Evolutionary conservation across 164 flowering plant species (phyloP), one percentile per base, ranked within the genome.

Genomic region (Aristolochia californica): DNA sequence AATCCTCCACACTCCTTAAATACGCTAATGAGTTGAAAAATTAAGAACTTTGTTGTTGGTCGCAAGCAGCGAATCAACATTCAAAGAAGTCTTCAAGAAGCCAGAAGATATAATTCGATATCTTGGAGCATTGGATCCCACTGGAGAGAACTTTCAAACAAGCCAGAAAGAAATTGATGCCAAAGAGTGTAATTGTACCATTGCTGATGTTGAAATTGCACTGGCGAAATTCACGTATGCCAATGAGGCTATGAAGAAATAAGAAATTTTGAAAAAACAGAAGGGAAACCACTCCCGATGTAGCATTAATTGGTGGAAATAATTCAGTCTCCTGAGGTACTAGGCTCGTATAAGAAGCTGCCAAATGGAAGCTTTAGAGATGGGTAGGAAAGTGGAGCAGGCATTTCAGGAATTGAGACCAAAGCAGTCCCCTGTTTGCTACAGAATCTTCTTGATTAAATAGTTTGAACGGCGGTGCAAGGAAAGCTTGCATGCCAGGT

Each of bases 241-340:
- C 14, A 87, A 79, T 62, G 80, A 85, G 68, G 97, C 95, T 30
- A 83, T 87, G 22, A 82, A 66, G 68, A 87, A 85, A 80, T 55
- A 89, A 9, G 79, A 74, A 57, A 79, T 83, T 78, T 72, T 89
- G 53, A 80, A 87, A 73, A 84, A 78, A 61, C 91, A 89, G n/a
- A n/a, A 78, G 97, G 97, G 59, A 93, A 89, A 68, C 95, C 99
- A 30, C 45, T 85, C 73, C 99, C 97, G 0, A 87, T n/a, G n/a
- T n/a, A n/a, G n/a, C n/a, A n/a, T n/a, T n/a, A n/a, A n/a, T n/a
- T n/a, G n/a, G n/a, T n/a, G n/a, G n/a, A n/a, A n/a, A n/a, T n/a
- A n/a, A n/a, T n/a, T n/a, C n/a, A n/a, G n/a, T n/a, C n/a, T n/a
- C n/a, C n/a, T n/a, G n/a, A n/a, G n/a, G n/a, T n/a, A n/a, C n/a